Base-by-base conservation (phyloP, 2,329 filamentous ascomycete species). In the Pseudocercospora fijiensis region DNA sequence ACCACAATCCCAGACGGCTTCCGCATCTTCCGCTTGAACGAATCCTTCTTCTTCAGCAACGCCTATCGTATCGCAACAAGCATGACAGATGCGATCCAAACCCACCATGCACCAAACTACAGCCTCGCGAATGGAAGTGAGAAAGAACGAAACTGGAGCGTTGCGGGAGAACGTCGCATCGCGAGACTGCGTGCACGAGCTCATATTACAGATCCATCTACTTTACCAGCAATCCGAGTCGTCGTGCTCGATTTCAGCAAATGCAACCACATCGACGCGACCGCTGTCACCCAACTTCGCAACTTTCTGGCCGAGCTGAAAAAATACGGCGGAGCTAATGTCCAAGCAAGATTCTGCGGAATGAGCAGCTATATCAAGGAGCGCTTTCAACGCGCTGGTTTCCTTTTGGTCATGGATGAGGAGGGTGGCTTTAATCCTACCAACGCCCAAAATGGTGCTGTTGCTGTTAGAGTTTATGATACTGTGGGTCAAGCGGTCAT, bases 1-100 rank as follows among this genome's bases (percentile, higher is more conserved):
- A 59, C 33, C 22, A 49, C 24, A 9, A 71, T 80, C 3, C 76
- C 78, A 0, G 74, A 78, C 2, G 85, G 87, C 67, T 80, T 81
- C 1, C 84, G 83, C 28, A 76, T 88, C 37, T 84, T 88, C 71
- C 78, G 78, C 3, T 85, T 87, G 73, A 81, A 79, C 37, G 83
- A 86, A 62, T 81, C 83, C 1, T 76, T 88, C 37, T 83, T 88
- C 74, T 88, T 88, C 76, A 83, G 82, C 65, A 88, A 88, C 70
- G 85, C 85, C 2, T 84, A 85, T 61, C 76, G 81, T 45, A 74
- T 82, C 64, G 85, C 84, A 55, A 78, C 74, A 2, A 74, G 77
- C 7, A 80, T 84, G 18, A 74, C 86, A 16, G 83, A 86, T 65
- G 75, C 77, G 1, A 72, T 86, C 41, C 80, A 84, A 65, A 82